A percentile compares a stretch with the other conserved stretches of the same genome.
phyloP scores from a whole-genome alignment of 1,284 basidiomycete genomes.

The Ganoderma lingzhi region DNA sequence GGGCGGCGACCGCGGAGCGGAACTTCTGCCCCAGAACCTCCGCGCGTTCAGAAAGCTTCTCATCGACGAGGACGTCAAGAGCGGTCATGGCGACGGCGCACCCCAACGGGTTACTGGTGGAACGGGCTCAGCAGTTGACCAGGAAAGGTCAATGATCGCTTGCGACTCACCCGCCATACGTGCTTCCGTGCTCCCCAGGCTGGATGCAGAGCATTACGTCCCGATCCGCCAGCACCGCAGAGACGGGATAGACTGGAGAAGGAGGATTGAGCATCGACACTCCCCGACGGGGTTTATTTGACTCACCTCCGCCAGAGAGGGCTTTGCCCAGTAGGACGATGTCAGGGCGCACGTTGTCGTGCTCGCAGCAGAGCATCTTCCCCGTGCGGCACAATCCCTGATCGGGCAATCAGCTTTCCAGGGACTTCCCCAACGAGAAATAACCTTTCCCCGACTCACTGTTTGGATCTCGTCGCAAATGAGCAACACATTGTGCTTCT shows the following conservation, averaged over 20 bases:
- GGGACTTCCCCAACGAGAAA: neutral
- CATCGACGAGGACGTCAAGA: conserved; percentile 87
- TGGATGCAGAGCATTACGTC: conserved; percentile 95
- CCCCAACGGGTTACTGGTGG: conserved; percentile 88
- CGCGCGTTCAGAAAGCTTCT: conserved; percentile 85
- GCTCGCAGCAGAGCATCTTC: conserved; percentile 89
- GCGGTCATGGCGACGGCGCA: conserved; percentile 96
- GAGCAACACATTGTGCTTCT: conserved; percentile 92
- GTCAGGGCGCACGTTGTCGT: conserved; percentile 91
- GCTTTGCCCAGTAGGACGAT: conserved; percentile 96
- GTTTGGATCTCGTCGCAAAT: conserved; percentile 99
- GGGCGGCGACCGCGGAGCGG: conserved; percentile 68
- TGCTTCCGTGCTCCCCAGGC: conserved; percentile 98
- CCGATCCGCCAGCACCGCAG: conserved; percentile 89
- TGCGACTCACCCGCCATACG: conserved; percentile 83
- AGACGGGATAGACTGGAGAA: conserved; percentile 89
- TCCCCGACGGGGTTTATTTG: conserved; percentile 9
- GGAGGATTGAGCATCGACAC: neutral
- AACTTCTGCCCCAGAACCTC: conserved; percentile 84
- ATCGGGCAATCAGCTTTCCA: conserved; percentile 7
- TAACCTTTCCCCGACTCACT: conserved; percentile 46
- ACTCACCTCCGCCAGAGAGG: conserved; percentile 88
- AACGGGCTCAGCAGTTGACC: conserved; percentile 9
- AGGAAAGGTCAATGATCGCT: neutral
- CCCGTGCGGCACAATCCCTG: conserved; percentile 87